phyloP scores from a whole-genome alignment of 257 asterid genomes.

The Plantago ovata region DNA sequence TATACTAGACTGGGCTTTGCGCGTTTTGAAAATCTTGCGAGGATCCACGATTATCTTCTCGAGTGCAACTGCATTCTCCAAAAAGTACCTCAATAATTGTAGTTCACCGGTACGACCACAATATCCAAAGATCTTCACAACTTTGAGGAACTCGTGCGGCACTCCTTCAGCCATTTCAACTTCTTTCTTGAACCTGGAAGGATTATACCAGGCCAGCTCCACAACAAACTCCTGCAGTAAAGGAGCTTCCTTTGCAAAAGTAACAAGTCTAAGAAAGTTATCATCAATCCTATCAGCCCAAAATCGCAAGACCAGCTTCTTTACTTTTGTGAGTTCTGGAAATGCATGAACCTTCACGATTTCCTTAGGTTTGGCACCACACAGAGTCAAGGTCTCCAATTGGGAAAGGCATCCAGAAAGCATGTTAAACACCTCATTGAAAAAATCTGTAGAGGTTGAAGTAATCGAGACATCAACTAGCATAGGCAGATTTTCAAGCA shows the following conservation, averaged over 20 bases:
- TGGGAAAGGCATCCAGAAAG: conserved; percentile 5
- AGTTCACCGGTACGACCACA: conserved; percentile 7
- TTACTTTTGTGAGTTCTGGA: not conserved
- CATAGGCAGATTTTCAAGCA: conserved; percentile 6
- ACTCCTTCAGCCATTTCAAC: conserved; percentile 2
- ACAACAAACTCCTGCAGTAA: not conserved
- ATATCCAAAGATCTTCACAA: not conserved
- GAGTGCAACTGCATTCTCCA: not conserved
- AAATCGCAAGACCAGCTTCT: not conserved
- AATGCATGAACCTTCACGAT: not conserved
- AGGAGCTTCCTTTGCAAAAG: conserved; percentile 1
- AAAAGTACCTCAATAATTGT: not conserved
- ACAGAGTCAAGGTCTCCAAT: not conserved
- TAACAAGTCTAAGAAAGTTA: not conserved
- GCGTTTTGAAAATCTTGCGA: not conserved
- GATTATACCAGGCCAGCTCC: not conserved
- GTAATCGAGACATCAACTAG: conserved; percentile 2
- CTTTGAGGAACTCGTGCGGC: conserved; percentile 7
- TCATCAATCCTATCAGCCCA: conserved; percentile 5
- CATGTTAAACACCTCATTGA: not conserved
- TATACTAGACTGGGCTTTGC: not conserved
- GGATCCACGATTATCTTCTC: conserved; percentile 1
- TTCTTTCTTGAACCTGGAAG: not conserved
- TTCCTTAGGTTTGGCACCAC: conserved; percentile 11
- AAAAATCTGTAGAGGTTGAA: conserved; percentile 10